A percentile compares a stretch with the other conserved stretches of the same genome.
Conservation (phyloP, 192 early-diverging fungal genomes). For the Backusella parvicylindrica region DNA sequence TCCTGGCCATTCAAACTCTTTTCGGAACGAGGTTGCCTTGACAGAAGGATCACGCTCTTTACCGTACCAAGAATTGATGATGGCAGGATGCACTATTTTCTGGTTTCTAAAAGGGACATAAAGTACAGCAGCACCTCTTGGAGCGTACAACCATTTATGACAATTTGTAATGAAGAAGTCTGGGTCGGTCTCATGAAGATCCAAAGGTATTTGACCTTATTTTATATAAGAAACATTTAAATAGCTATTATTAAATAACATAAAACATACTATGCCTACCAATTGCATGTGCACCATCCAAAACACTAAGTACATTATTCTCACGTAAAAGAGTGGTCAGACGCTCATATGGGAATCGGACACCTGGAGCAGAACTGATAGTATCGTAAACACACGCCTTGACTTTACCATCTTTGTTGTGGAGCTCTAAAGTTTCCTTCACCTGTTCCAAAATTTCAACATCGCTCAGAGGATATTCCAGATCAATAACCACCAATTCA, state of each 20-base stretch:
- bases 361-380: conserved; percentile 50
- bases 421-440: conserved; percentile 2
- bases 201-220: conserved; percentile 51
- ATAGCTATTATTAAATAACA: neutral
- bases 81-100: conserved; percentile 37
- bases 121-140: conserved; percentile 48
- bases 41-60: neutral
- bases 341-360: conserved; percentile 40
- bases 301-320: conserved; percentile 48
- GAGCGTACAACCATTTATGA: conserved; percentile 67
- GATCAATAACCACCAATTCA: conserved; percentile 37
- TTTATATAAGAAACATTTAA: neutral
- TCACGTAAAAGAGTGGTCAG: conserved; percentile 36
- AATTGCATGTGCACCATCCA: conserved; percentile 68
- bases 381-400: conserved; percentile 48
- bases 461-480: conserved; percentile 46
- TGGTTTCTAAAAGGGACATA: conserved; percentile 52
- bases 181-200: conserved; percentile 46
- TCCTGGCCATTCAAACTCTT: conserved; percentile 46
- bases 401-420: conserved; percentile 28
- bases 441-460: conserved; percentile 27
- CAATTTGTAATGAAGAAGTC: conserved; percentile 68
- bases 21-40: conserved; percentile 25
- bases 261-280: neutral
- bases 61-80: conserved; percentile 41